Base-by-base conservation (phyloP, 495 filamentous ascomycete genomes). In the Astrocystis sublimbata region DNA sequence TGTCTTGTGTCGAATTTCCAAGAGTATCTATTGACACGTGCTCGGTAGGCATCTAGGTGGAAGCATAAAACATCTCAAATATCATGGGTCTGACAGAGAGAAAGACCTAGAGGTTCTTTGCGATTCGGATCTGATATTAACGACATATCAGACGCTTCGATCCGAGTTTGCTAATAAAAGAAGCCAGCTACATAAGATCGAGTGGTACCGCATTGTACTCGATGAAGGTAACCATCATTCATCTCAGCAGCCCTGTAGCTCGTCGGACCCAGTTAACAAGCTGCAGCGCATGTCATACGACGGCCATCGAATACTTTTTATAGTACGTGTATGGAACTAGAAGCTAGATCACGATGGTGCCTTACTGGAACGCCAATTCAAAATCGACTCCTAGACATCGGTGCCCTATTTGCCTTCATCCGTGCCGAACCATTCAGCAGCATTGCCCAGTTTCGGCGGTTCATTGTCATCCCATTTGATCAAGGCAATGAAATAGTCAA, bases 301-400 rank as follows among this genome's bases (percentile, higher is more conserved):
- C 45, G 60, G 23, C 60, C 60, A 10, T 49, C 57, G 24, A 71
- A 73, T 6, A 69, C 65, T 13, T 59, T 55, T 24, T 72, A 68
- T 50, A 52, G 15, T 21, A 66, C 70, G 1, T 49, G 62, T 19
- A 30, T 26, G 9, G 51, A 51, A 1, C 62, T 78, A 13, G 23
- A 33, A 6, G 38, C 71, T 4, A n/a, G 63, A 13, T 30, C 31
- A 13, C 54, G 71, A 21, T 78, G 75, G 73, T 77, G 75, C 45
- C 43, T 76, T 3, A 75, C 71, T 2, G 75, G 73, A 12, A 78
- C 75, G 9, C 75, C 73, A 28, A 71, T 66, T 64, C 76, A 80
- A 42, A 80, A 81, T 46, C 65, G 52, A 6, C 53, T 81, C 0
- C 68, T 79, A 6, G 78, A 80, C 50, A 50, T 81, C 4, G 73